Conservation (phyloP, 1,139 yeast genomes). For the Zygotorulaspora mrakii region DNA sequence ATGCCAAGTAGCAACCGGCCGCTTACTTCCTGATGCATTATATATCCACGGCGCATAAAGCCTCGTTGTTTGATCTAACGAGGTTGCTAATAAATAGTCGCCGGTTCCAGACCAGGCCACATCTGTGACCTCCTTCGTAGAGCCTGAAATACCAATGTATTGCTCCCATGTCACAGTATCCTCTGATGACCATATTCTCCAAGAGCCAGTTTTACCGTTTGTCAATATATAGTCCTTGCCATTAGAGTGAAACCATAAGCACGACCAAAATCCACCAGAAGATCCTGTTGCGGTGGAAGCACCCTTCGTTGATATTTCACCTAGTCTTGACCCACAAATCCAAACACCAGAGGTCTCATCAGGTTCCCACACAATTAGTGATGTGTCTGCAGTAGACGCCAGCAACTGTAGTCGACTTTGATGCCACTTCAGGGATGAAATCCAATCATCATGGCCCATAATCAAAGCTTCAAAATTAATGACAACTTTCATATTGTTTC, state of each 20-base stretch:
- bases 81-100: constrained; percentile 65
- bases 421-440: constrained; percentile 81
- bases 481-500: constrained; percentile 40
- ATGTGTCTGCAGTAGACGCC: constrained; percentile 90
- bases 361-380: constrained; percentile 94
- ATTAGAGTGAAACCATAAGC: constrained; percentile 63
- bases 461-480: constrained; percentile 86
- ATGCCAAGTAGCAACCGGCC: constrained; percentile 54
- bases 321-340: constrained; percentile 77
- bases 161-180: constrained; percentile 49
- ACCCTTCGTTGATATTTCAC: constrained; percentile 92
- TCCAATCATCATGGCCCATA: constrained; percentile 99
- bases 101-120: constrained; percentile 73
- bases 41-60: constrained; percentile 61
- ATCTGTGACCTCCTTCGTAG: constrained; percentile 71
- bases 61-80: constrained; percentile 91
- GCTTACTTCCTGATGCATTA: constrained; percentile 33
- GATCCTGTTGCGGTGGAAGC: constrained; percentile 98
- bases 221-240: constrained; percentile 57
- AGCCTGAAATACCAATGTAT: constrained; percentile 67
- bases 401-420: constrained; percentile 57
- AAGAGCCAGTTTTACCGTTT: constrained; percentile 88
- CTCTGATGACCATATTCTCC: constrained; percentile 67
- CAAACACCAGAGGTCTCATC: constrained; percentile 85
- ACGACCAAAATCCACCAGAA: constrained; percentile 94